phyloP scores from a whole-genome alignment of 164 flowering plant species.

The Malania oleifera region DNA sequence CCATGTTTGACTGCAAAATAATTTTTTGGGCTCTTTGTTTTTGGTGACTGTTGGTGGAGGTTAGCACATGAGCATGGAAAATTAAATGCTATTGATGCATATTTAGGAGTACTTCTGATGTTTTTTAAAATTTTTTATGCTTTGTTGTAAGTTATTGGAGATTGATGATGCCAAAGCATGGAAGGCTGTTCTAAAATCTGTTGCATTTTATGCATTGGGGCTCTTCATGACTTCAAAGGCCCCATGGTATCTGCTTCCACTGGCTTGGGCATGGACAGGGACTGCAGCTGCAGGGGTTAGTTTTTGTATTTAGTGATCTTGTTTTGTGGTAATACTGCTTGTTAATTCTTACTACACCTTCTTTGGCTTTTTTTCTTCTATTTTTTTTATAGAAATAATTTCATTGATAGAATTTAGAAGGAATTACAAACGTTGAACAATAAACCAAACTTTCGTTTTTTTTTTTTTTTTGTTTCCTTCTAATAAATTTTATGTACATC shows the following conservation, averaged over 20 bases:
- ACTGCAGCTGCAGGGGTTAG: slow-evolving; percentile 93
- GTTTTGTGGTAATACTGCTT: too few species aligned
- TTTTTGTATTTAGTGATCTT: too few species aligned
- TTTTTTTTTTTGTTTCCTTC: too few species aligned
- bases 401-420: too few species aligned
- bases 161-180: slow-evolving; percentile 80
- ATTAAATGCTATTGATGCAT: too few species aligned
- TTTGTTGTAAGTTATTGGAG: slow-evolving; percentile 61
- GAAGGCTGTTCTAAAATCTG: slow-evolving; percentile 72
- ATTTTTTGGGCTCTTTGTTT: too few species aligned
- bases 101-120: not conserved
- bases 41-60: too few species aligned
- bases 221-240: slow-evolving; percentile 77
- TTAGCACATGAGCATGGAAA: too few species aligned
- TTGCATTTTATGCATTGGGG: slow-evolving; percentile 74
- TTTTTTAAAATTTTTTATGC: not conserved
- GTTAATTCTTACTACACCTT: too few species aligned
- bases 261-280: slow-evolving; percentile 99
- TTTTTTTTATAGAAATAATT: not conserved
- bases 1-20: too few species aligned
- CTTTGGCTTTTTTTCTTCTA: not conserved
- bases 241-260: slow-evolving; percentile 97
- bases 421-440: too few species aligned
- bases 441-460: too few species aligned
- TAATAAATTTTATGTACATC: not conserved